A percentile compares a stretch with the other conserved stretches of the same genome.
phyloP scores from a whole-genome alignment of 2,329 filamentous ascomycete genomes.

The Cladophialophora bantiana region DNA sequence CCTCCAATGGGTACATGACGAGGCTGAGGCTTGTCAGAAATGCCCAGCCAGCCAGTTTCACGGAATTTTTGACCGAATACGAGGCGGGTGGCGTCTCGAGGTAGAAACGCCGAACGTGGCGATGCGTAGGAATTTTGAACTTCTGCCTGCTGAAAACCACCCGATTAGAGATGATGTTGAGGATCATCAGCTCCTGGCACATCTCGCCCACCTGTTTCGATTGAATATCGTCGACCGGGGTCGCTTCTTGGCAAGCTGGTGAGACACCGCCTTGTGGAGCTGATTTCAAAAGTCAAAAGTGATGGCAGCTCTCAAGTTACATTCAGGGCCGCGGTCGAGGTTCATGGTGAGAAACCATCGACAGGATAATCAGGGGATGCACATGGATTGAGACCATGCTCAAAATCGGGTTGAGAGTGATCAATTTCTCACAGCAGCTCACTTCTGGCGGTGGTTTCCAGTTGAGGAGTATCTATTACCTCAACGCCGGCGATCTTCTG shows the following conservation, averaged over 20 bases:
- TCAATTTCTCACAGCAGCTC: neutral
- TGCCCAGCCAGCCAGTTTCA: neutral
- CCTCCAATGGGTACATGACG: neutral
- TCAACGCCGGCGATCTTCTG: neutral
- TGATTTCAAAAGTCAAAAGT: neutral
- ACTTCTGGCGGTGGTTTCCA: neutral
- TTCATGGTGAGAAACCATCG: neutral
- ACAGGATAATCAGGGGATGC: neutral
- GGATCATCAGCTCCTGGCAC: neutral
- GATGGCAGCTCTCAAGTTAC: neutral
- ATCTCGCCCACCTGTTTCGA: no score
- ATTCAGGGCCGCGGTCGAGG: neutral
- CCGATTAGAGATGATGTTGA: neutral
- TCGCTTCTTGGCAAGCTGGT: neutral
- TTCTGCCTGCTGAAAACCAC: neutral
- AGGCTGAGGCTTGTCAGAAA: constrained; percentile 6
- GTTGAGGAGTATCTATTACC: neutral
- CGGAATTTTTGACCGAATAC: constrained; percentile 12
- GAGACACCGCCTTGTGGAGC: neutral
- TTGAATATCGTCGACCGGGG: neutral
- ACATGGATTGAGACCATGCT: neutral
- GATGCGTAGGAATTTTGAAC: neutral
- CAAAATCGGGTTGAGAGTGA: neutral
- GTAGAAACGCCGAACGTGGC: neutral
- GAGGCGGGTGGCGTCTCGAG: neutral